These are phyloP conservation scores for Dentiscutata heterogama DNA, from an alignment of 371 early-diverging fungal genomes.

Conservation along the genomic window DNA sequence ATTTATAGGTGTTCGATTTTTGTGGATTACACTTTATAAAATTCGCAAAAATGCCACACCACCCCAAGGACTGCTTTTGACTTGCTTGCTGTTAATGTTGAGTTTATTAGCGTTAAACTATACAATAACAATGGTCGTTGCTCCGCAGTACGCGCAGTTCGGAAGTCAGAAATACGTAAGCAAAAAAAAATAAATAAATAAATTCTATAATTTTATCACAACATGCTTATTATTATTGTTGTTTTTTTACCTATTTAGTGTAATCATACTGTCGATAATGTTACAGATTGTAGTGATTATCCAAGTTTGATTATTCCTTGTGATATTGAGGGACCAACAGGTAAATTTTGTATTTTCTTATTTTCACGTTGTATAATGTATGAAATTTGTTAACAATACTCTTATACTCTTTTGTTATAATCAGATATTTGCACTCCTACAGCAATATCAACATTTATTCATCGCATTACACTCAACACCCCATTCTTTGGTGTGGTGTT, in stretches of 20 bases:
- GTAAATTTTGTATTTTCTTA: constrained; percentile 47
- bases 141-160: constrained; percentile 76
- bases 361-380: constrained; percentile 11
- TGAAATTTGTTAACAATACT: constrained; percentile 11
- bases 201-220: not conserved
- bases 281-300: constrained; percentile 62
- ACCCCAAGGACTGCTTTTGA: constrained; percentile 70
- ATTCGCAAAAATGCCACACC: constrained; percentile 64
- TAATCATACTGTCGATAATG: constrained; percentile 62
- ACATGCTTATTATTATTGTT: not conserved
- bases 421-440: constrained; percentile 70
- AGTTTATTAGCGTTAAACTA: constrained; percentile 70
- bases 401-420: constrained; percentile 8
- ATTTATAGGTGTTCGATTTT: constrained; percentile 68
- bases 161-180: constrained; percentile 76
- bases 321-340: constrained; percentile 63
- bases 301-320: constrained; percentile 66
- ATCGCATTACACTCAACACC: constrained; percentile 60
- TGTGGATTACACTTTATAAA: constrained; percentile 69
- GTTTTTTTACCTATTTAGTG: constrained; percentile 54
- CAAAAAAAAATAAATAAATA: not conserved
- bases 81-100: constrained; percentile 63
- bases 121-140: constrained; percentile 66
- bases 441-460: constrained; percentile 62
- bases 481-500: constrained; percentile 68